phyloP scores from a whole-genome alignment of 2,329 filamentous ascomycete genomes.

The Dothideomycetidae sp. region DNA sequence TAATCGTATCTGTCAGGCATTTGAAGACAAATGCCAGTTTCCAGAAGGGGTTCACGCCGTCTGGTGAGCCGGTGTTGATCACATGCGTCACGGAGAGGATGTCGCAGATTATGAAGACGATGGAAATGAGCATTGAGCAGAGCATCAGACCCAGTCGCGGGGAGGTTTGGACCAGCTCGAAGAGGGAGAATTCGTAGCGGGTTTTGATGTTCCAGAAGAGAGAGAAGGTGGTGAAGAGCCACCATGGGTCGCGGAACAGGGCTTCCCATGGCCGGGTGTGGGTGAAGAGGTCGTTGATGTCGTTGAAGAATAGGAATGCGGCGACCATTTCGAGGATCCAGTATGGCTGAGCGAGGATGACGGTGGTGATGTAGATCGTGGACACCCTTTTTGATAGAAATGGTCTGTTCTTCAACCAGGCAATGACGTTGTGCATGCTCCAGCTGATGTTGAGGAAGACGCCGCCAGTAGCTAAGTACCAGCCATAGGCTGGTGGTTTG shows the following conservation, averaged over 20 bases:
- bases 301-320: conserved; percentile 47
- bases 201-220: conserved; percentile 50
- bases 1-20: conserved; percentile 51
- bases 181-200: conserved; percentile 44
- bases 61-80: conserved; percentile 18
- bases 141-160: conserved; percentile 52
- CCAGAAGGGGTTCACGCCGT: conserved; percentile 54
- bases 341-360: conserved; percentile 46
- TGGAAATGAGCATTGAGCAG: conserved; percentile 44
- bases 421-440: conserved; percentile 50
- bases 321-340: conserved; percentile 52
- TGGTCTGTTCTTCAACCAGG: conserved; percentile 51
- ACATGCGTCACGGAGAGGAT: conserved; percentile 42
- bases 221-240: conserved; percentile 47
- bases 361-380: conserved; percentile 43
- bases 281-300: conserved; percentile 28
- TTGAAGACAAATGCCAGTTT: conserved; percentile 52
- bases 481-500: conserved; percentile 41
- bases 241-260: conserved; percentile 52
- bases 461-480: conserved; percentile 48
- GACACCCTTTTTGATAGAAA: conserved; percentile 39
- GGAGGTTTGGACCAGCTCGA: conserved; percentile 45
- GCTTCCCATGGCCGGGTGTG: conserved; percentile 37
- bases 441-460: conserved; percentile 49
- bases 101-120: conserved; percentile 48